phyloP scores from a whole-genome alignment of 2,329 filamentous ascomycete genomes.

The Phyllachora maydis region DNA sequence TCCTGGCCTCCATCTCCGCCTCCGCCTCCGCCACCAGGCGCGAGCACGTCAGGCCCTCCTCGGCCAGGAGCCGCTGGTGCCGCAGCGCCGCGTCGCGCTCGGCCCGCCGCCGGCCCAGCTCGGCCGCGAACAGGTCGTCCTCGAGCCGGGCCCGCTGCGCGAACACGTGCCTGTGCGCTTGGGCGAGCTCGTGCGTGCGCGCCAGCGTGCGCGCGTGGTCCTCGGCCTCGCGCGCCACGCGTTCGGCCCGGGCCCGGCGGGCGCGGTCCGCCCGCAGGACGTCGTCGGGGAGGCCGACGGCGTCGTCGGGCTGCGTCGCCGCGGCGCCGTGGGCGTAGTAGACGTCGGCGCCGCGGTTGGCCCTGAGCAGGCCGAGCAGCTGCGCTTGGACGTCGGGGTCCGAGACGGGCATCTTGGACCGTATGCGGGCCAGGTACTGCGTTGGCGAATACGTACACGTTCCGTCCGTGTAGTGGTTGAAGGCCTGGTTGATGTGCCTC shows the following conservation, averaged over 20 bases:
- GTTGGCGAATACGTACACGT: conserved; percentile 40
- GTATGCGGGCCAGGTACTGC: conserved; percentile 34
- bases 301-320: conserved; percentile 31
- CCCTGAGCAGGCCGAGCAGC: conserved; percentile 24
- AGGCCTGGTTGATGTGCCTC: conserved; percentile 40
- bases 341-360: conserved; percentile 29
- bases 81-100: conserved; percentile 15
- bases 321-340: conserved; percentile 31
- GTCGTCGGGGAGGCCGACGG: conserved; percentile 27
- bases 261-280: conserved; percentile 26
- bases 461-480: conserved; percentile 30
- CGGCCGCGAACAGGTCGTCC: conserved; percentile 17
- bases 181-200: conserved; percentile 27
- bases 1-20: conserved; percentile 19
- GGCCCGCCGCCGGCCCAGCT: conserved; percentile 14
- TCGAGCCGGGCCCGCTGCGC: conserved; percentile 27
- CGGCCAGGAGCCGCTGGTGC: conserved; percentile 25
- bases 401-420: conserved; percentile 16
- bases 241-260: conserved; percentile 22
- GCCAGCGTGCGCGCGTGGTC: conserved; percentile 25
- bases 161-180: conserved; percentile 27
- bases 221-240: conserved; percentile 22
- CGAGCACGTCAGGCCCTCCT: conserved; percentile 20
- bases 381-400: conserved; percentile 16
- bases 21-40: conserved; percentile 24